A percentile compares a stretch with the other conserved stretches of the same genome.
Evolutionary conservation across 1,284 basidiomycete genomes (phyloP).

Genomic region (Boletus smithii): DNA sequence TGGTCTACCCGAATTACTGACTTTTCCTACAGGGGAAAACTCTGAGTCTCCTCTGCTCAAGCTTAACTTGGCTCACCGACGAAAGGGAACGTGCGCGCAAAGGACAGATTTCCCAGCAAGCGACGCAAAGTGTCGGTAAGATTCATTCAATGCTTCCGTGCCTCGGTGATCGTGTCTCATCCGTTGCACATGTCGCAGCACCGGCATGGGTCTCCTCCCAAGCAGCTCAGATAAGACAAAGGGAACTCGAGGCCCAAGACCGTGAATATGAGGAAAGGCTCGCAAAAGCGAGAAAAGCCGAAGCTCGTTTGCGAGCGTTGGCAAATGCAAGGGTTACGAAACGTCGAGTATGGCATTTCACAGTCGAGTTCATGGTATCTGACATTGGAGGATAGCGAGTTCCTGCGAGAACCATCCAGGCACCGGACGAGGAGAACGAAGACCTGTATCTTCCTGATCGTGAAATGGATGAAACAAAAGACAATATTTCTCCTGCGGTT

Average conservation of each 20-base stretch:
- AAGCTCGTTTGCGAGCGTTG: slow-evolving; percentile 56
- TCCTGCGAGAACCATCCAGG: background rate
- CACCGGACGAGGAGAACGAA: slow-evolving; percentile 39
- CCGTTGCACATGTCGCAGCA: slow-evolving; percentile 38
- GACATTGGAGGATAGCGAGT: slow-evolving; percentile 26
- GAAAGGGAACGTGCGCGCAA: slow-evolving; percentile 64
- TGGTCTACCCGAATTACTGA: slow-evolving; percentile 2
- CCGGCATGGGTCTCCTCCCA: slow-evolving; percentile 83
- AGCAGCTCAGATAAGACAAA: slow-evolving; percentile 59
- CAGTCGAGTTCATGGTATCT: slow-evolving; percentile 1
- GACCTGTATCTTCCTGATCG: slow-evolving; percentile 64
- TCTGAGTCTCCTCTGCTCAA: slow-evolving; percentile 76
- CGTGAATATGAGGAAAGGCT: slow-evolving; percentile 61
- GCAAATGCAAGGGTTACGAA: slow-evolving; percentile 58
- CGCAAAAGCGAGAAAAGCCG: slow-evolving; percentile 55
- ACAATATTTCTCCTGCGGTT: slow-evolving; percentile 76
- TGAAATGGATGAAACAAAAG: slow-evolving; percentile 38
- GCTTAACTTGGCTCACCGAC: slow-evolving; percentile 78
- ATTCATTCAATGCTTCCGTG: slow-evolving; percentile 8
- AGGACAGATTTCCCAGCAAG: slow-evolving; percentile 47
- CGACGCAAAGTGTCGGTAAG: slow-evolving; percentile 37
- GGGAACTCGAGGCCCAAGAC: slow-evolving; percentile 66
- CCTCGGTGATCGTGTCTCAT: slow-evolving; percentile 6
- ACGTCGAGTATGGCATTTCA: slow-evolving; percentile 45
- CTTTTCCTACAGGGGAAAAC: slow-evolving; percentile 70